phyloP scores from a whole-genome alignment of 371 early-diverging fungal genomes.

The Syncephalastrum sp. region DNA sequence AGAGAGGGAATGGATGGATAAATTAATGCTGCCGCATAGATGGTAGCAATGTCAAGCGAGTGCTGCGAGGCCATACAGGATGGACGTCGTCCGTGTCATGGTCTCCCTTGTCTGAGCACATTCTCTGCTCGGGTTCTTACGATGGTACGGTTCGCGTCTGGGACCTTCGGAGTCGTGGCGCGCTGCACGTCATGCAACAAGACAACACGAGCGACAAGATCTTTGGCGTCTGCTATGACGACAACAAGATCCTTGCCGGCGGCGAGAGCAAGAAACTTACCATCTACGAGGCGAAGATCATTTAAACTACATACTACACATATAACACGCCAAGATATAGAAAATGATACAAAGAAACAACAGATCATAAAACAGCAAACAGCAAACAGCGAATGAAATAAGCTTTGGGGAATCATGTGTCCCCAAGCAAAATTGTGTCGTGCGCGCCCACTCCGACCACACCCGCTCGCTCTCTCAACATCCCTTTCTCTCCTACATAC shows the following conservation, averaged over 20 bases:
- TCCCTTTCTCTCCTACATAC: not conserved
- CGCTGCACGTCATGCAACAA: slow-evolving; percentile 63
- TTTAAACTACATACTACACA: slow-evolving; percentile 1
- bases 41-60: slow-evolving; percentile 78
- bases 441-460: not conserved
- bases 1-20: slow-evolving; percentile 1
- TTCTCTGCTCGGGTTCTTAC: slow-evolving; percentile 81
- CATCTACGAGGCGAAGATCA: slow-evolving; percentile 59
- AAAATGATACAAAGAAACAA: not conserved
- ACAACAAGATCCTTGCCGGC: slow-evolving; percentile 72
- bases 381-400: not conserved
- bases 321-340: not conserved
- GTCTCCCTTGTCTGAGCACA: slow-evolving; percentile 75
- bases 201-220: slow-evolving; percentile 64
- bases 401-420: slow-evolving; percentile 4
- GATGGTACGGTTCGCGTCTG: slow-evolving; percentile 89
- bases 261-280: slow-evolving; percentile 83
- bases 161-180: slow-evolving; percentile 87
- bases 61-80: slow-evolving; percentile 74
- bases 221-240: slow-evolving; percentile 78
- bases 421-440: not conserved
- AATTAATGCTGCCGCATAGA: slow-evolving; percentile 15
- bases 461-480: not conserved
- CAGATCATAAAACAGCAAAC: slow-evolving; percentile 1
- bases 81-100: slow-evolving; percentile 87